phyloP scores from a whole-genome alignment of 1,284 basidiomycete genomes.

The Ustilago trichophora region DNA sequence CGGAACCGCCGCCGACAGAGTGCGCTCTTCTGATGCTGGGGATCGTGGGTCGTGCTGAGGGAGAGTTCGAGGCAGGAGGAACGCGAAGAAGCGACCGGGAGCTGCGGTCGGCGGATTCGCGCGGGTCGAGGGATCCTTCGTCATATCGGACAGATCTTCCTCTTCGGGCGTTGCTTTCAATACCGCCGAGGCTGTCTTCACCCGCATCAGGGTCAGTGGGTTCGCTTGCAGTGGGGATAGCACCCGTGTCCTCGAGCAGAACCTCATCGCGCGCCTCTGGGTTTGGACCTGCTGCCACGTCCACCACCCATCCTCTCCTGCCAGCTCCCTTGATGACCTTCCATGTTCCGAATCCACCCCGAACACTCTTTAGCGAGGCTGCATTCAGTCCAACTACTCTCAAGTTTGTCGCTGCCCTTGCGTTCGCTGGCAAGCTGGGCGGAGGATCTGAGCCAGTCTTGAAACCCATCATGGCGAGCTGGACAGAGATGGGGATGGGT shows the following conservation, averaged over 20 bases:
- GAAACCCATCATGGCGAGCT: conserved; percentile 61
- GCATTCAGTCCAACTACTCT: conserved; percentile 87
- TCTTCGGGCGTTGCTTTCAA: background rate
- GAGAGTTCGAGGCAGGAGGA: conserved; percentile 5
- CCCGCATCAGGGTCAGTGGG: background rate
- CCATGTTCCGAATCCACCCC: conserved; percentile 83
- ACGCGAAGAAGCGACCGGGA: conserved; percentile 25
- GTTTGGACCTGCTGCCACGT: conserved; percentile 83
- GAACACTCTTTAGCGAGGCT: conserved; percentile 77
- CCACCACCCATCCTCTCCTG: conserved; percentile 93
- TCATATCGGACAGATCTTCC: conserved; percentile 39
- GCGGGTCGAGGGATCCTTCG: conserved; percentile 4
- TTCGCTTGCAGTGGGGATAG: background rate
- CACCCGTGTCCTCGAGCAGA: conserved; percentile 17
- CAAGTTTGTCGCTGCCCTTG: conserved; percentile 73
- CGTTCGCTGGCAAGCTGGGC: conserved; percentile 22
- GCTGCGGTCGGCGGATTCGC: conserved; percentile 6
- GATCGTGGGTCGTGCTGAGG: conserved; percentile 15
- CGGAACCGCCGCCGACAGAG: conserved; percentile 37
- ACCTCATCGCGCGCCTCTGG: conserved; percentile 55
- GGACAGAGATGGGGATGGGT: conserved; percentile 55
- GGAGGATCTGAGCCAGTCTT: conserved; percentile 63
- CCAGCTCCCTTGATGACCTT: conserved; percentile 88
- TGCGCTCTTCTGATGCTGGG: conserved; percentile 38
- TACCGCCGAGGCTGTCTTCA: background rate